Evolutionary conservation across 1,139 yeast species (phyloP).

Genomic region (Diutina siamensis): DNA sequence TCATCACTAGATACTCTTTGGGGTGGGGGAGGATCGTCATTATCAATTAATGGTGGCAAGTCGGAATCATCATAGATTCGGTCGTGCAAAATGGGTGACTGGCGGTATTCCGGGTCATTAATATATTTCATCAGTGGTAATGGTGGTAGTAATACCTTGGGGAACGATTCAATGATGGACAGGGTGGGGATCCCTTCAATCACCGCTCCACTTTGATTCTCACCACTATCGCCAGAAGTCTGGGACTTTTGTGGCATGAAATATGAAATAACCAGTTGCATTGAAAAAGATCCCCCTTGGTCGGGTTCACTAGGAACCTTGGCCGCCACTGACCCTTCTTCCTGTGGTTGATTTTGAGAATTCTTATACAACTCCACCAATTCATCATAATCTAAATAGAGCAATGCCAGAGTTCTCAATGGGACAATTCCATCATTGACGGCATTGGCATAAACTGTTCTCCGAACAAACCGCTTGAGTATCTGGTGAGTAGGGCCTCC

Average conservation of each 20-base stretch:
- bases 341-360: not conserved
- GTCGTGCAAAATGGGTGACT: conserved; percentile 28
- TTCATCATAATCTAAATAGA: conserved; percentile 52
- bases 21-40: not conserved
- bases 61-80: conserved; percentile 27
- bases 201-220: conserved; percentile 13
- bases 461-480: conserved; percentile 46
- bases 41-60: conserved; percentile 13
- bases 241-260: conserved; percentile 31
- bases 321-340: not conserved
- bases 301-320: not conserved
- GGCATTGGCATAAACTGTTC: conserved; percentile 73
- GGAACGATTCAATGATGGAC: conserved; percentile 74
- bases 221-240: conserved; percentile 10
- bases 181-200: conserved; percentile 41
- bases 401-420: conserved; percentile 64
- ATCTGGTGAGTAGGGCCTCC: conserved; percentile 70
- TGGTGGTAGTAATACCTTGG: conserved; percentile 76
- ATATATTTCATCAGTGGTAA: conserved; percentile 64
- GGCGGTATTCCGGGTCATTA: conserved; percentile 42
- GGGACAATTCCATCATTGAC: conserved; percentile 94
- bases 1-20: not conserved
- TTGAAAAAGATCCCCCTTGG: conserved; percentile 18
- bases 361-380: conserved; percentile 9
- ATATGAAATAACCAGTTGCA: conserved; percentile 34